A percentile compares a stretch with the other conserved stretches of the same genome.
Evolutionary conservation across 805 yeast genomes (phyloP).

Genomic region (Cyberlindnera maritima): DNA sequence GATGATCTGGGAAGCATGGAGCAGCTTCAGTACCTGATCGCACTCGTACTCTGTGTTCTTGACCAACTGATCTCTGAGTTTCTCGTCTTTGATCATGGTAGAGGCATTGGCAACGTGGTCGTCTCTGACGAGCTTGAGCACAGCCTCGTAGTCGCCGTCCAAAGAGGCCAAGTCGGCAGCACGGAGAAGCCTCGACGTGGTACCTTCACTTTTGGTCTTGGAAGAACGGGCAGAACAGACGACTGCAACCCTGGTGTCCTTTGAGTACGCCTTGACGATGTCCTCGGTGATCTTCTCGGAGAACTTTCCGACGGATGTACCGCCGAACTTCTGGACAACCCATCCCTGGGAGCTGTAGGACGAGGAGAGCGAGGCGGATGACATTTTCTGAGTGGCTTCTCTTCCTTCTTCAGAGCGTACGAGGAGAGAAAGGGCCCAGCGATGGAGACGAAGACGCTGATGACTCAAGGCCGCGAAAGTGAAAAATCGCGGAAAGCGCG

Average conservation of each 20-base stretch:
- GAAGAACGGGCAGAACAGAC: slow-evolving; percentile 96
- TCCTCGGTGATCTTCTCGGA: slow-evolving; percentile 82
- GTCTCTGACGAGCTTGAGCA: slow-evolving; percentile 64
- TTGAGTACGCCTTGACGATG: slow-evolving; percentile 67
- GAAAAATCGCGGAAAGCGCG: neutral
- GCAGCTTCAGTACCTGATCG: slow-evolving; percentile 60
- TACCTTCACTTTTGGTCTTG: slow-evolving; percentile 89
- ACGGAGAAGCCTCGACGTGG: slow-evolving; percentile 78
- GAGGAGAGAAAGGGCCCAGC: neutral
- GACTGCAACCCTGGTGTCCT: slow-evolving; percentile 72
- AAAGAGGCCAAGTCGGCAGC: slow-evolving; percentile 81
- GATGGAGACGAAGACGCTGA: neutral
- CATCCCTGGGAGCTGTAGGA: slow-evolving; percentile 39
- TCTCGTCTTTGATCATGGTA: slow-evolving; percentile 41
- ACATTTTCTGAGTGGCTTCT: slow-evolving; percentile 12
- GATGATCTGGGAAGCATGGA: slow-evolving; percentile 85
- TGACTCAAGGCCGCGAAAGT: neutral
- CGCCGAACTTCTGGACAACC: slow-evolving; percentile 94
- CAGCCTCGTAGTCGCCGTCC: slow-evolving; percentile 52
- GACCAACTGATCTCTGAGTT: slow-evolving; percentile 52
- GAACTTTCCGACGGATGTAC: slow-evolving; percentile 95
- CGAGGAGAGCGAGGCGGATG: slow-evolving; percentile 18
- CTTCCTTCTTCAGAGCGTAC: neutral
- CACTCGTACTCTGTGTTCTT: slow-evolving; percentile 63
- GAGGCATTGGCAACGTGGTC: slow-evolving; percentile 82